Percentiles rank a stretch among this genome's conserved stretches.
Conservation (phyloP, 768 basidiomycete genomes). For the Lactifluus volemus region DNA sequence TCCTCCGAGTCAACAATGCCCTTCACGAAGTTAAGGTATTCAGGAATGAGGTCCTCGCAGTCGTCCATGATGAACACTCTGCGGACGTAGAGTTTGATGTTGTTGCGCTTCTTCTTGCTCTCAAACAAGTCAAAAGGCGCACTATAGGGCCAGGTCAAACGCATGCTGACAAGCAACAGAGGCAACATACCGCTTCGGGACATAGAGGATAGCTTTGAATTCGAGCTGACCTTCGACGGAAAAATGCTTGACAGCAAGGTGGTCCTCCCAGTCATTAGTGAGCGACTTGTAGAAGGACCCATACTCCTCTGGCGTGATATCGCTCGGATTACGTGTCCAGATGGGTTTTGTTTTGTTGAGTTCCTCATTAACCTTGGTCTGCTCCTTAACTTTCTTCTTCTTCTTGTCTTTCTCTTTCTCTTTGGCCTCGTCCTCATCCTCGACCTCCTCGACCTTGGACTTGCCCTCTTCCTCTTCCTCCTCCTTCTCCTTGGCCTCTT, state of each 20-base stretch:
- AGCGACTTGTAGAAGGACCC: conserved; percentile 97
- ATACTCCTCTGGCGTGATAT: conserved; percentile 92
- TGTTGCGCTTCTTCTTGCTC: conserved; percentile 99
- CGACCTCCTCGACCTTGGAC: conserved; percentile 64
- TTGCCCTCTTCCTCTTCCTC: conserved; percentile 73
- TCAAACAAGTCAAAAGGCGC: conserved; percentile 99
- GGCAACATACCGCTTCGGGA: conserved; percentile 78
- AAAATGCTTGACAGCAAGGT: conserved; percentile 99
- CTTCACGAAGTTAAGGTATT: conserved; percentile 99
- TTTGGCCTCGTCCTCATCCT: conserved; percentile 46
- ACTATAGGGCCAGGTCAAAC: conserved; percentile 31
- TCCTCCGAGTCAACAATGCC: conserved; percentile 99
- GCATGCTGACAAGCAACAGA: conserved; percentile 6
- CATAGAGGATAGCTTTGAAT: conserved; percentile 98
- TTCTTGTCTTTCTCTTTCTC: conserved; percentile 77
- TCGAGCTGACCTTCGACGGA: conserved; percentile 99
- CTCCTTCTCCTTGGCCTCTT: conserved; percentile 53
- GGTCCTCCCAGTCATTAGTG: conserved; percentile 99
- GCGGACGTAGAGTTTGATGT: conserved; percentile 99
- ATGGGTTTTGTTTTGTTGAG: conserved; percentile 99
- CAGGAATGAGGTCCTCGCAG: conserved; percentile 98
- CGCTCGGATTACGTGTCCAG: conserved; percentile 97
- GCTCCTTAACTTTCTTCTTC: conserved; percentile 90
- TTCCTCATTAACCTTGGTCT: conserved; percentile 84
- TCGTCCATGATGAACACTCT: conserved; percentile 99